Conservation (phyloP, 805 yeast genomes). For the Kurtzmaniella fragi region DNA sequence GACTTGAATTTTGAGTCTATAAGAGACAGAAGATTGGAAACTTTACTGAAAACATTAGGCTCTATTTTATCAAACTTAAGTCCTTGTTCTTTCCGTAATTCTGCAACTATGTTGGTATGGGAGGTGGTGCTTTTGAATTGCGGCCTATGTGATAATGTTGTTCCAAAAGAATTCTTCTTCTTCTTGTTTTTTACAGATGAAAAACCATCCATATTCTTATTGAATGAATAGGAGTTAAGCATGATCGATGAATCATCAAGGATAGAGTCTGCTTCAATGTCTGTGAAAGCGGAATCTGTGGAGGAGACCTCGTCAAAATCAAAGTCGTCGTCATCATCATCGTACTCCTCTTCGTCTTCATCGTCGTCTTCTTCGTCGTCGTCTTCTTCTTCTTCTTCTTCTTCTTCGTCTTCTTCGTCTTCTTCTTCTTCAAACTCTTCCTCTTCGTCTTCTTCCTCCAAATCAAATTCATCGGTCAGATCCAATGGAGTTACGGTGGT, state of each 20-base stretch:
- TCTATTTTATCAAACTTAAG: constrained; percentile 18
- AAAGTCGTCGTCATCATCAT: constrained; percentile 23
- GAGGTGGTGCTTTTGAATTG: constrained; percentile 2
- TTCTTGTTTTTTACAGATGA: constrained; percentile 13
- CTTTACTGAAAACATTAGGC: constrained; percentile 6
- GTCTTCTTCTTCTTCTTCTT: constrained; percentile 10
- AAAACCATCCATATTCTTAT: constrained; percentile 8
- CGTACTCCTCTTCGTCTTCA: constrained; percentile 21
- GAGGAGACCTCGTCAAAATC: constrained; percentile 23
- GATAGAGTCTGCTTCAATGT: constrained; percentile 36
- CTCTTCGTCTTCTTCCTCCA: constrained; percentile 4
- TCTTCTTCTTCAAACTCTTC: constrained; percentile 6
- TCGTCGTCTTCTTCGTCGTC: constrained; percentile 16
- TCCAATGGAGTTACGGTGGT: not conserved
- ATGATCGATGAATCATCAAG: constrained; percentile 22
- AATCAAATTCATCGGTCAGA: constrained; percentile 1
- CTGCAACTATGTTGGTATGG: constrained; percentile 3
- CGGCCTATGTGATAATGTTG: constrained; percentile 3
- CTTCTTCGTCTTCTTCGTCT: constrained; percentile 9
- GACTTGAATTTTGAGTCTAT: constrained; percentile 33
- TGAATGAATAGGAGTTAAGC: constrained; percentile 17
- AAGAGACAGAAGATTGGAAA: constrained; percentile 39
- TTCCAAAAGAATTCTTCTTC: constrained; percentile 10
- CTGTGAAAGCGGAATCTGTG: constrained; percentile 40
- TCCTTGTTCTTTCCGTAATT: constrained; percentile 5